Conservation (phyloP, 2,329 filamentous ascomycete genomes). For the Cytospora leucostoma region DNA sequence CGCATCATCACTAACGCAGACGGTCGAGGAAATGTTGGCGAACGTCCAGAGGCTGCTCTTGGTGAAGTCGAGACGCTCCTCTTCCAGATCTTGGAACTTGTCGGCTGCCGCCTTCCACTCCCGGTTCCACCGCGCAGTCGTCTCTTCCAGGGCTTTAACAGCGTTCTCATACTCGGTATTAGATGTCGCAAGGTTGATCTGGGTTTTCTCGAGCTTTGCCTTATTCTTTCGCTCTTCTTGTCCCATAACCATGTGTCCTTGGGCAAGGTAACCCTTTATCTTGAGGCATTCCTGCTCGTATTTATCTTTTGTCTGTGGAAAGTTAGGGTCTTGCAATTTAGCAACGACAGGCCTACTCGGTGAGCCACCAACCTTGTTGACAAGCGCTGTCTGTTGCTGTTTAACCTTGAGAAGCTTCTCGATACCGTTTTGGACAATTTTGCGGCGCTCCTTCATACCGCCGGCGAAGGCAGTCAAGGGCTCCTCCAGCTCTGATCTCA, state of each 20-base stretch:
- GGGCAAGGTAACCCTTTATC: conserved; percentile 97
- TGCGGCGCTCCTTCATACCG: conserved; percentile 92
- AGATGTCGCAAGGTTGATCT: conserved; percentile 87
- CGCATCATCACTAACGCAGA: conserved; percentile 95
- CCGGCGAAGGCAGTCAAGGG: conserved; percentile 88
- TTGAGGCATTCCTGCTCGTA: conserved; percentile 98
- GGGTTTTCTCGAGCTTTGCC: conserved; percentile 96
- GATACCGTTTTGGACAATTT: conserved; percentile 92
- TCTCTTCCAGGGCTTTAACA: conserved; percentile 91
- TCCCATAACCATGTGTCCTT: conserved; percentile 99
- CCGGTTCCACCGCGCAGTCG: conserved; percentile 91
- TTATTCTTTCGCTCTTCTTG: conserved; percentile 99
- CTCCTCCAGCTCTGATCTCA: conserved; percentile 95
- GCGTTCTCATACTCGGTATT: conserved; percentile 93
- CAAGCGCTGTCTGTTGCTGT: conserved; percentile 82
- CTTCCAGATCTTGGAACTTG: conserved; percentile 98
- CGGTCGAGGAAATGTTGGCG: conserved; percentile 94
- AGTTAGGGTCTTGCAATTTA: conserved; percentile 16
- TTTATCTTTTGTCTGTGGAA: conserved; percentile 75
- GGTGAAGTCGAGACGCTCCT: conserved; percentile 93
- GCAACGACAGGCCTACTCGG: conserved; percentile 1
- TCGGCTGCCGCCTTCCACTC: conserved; percentile 98
- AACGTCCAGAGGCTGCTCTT: conserved; percentile 99
- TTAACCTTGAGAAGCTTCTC: conserved; percentile 95
- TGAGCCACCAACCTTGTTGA: conserved; percentile 74